Evolutionary conservation across 805 yeast genomes (phyloP).

Genomic region (Diddensiella santjacobensis): DNA sequence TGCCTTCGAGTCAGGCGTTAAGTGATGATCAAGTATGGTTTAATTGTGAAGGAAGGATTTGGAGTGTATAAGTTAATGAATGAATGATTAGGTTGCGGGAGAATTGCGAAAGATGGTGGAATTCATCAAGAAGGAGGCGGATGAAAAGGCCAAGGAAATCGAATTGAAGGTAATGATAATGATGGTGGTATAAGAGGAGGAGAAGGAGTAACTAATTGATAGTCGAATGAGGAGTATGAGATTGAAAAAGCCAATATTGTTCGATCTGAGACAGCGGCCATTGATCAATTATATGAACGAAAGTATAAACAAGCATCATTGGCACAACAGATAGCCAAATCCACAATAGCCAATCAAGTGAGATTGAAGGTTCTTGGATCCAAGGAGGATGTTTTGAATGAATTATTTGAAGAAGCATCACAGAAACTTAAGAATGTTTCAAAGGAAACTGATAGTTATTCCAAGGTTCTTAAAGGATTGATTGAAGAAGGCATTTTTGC

Average conservation of each 20-base stretch:
- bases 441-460: conserved; percentile 55
- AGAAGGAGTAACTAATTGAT: not conserved
- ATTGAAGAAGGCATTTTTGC: conserved; percentile 67
- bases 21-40: conserved; percentile 48
- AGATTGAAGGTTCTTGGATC: conserved; percentile 86
- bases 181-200: not conserved
- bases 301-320: conserved; percentile 87
- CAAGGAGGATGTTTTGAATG: conserved; percentile 74
- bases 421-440: conserved; percentile 54
- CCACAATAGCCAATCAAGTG: conserved; percentile 92
- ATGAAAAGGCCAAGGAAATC: conserved; percentile 96
- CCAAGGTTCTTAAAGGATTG: conserved; percentile 66
- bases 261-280: conserved; percentile 84
- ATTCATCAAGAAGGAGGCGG: conserved; percentile 98
- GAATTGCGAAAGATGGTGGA: conserved; percentile 98
- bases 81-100: conserved; percentile 70
- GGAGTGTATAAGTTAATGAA: no score
- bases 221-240: conserved; percentile 97
- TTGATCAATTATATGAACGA: conserved; percentile 74
- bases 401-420: conserved; percentile 68
- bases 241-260: conserved; percentile 95
- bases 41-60: no score
- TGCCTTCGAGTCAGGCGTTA: conserved; percentile 38
- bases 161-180: conserved; percentile 54
- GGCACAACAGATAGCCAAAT: conserved; percentile 92